phyloP scores from a whole-genome alignment of 1,284 basidiomycete genomes.

The Fomitopsis pinicola region DNA sequence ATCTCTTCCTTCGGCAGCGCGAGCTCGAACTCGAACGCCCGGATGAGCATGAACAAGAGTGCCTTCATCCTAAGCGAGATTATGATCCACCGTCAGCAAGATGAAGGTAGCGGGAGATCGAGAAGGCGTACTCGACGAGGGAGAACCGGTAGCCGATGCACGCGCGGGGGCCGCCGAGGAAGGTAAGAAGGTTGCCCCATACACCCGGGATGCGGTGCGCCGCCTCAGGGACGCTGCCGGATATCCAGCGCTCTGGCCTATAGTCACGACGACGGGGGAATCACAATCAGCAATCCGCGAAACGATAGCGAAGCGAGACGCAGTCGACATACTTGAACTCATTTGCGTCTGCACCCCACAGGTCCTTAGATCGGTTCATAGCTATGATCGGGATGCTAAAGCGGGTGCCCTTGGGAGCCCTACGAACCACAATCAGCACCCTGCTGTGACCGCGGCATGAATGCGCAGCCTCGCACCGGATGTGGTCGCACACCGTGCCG shows the following conservation, averaged over 20 bases:
- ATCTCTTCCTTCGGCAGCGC: slow-evolving; percentile 33
- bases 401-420: slow-evolving; percentile 41
- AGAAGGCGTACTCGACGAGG: neutral
- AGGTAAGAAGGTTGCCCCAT: slow-evolving; percentile 53
- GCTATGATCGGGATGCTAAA: slow-evolving; percentile 45
- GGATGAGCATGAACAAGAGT: slow-evolving; percentile 52
- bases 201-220: slow-evolving; percentile 44
- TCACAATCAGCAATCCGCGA: neutral
- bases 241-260: slow-evolving; percentile 55
- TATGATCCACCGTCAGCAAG: neutral
- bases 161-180: slow-evolving; percentile 54
- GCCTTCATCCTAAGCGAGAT: slow-evolving; percentile 36
- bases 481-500: slow-evolving; percentile 22
- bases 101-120: neutral
- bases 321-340: slow-evolving; percentile 40
- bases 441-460: neutral
- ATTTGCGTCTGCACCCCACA: slow-evolving; percentile 54
- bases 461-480: slow-evolving; percentile 12
- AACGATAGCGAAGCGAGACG: neutral
- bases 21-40: slow-evolving; percentile 53
- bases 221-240: slow-evolving; percentile 37
- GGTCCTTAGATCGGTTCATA: slow-evolving; percentile 39
- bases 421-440: slow-evolving; percentile 9
- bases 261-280: neutral
- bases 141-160: slow-evolving; percentile 30